Evolutionary conservation across 2,329 filamentous ascomycete genomes (phyloP).

Genomic region (Triangularia setosa): DNA sequence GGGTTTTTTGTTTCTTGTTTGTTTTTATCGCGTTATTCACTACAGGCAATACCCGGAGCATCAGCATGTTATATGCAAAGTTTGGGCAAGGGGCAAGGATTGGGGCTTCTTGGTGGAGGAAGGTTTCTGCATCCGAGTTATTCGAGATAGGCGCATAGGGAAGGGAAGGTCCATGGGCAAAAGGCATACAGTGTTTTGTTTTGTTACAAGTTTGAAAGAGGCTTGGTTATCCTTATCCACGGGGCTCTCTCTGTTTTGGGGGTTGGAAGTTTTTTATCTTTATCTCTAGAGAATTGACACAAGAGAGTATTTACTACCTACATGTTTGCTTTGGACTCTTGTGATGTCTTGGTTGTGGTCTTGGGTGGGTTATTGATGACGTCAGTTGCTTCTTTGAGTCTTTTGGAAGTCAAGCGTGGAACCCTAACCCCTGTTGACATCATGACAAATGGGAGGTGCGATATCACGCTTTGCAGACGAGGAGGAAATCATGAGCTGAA

Average conservation of each 20-base stretch:
- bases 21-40: not conserved
- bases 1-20: not conserved
- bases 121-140: not conserved
- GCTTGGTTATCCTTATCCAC: not conserved
- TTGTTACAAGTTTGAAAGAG: not conserved
- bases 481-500: not conserved
- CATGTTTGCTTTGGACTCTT: not conserved
- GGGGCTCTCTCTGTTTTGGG: not conserved
- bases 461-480: not conserved
- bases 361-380: not conserved
- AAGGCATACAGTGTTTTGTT: not conserved
- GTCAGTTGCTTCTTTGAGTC: not conserved
- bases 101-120: not conserved
- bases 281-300: not conserved
- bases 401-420: not conserved
- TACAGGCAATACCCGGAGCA: constrained; percentile 1
- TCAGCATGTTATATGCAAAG: not conserved
- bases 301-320: not conserved
- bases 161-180: not conserved
- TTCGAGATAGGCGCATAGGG: not conserved
- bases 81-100: not conserved
- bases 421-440: not conserved
- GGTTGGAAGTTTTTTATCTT: not conserved
- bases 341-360: not conserved
- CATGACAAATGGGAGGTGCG: not conserved